Conservation (phyloP, 2,329 filamentous ascomycete species). For the Xylariaceae sp. region DNA sequence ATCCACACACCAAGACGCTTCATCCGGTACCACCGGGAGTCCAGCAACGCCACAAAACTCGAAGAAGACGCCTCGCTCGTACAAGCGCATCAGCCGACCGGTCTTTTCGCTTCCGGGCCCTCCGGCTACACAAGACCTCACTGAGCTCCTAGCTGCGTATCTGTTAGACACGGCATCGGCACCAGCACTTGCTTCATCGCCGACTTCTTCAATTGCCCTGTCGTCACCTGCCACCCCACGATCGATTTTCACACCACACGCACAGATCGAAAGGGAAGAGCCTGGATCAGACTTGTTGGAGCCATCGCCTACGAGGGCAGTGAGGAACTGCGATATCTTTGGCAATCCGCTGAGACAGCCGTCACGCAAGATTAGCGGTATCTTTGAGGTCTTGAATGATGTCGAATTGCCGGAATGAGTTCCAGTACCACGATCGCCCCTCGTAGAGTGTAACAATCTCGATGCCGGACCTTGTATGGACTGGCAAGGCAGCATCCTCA, state of each 20-base stretch:
- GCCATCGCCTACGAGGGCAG: conserved; percentile 16
- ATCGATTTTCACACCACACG: conserved; percentile 9
- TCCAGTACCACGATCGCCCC: too few relatives aligned
- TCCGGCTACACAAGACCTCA: conserved; percentile 17
- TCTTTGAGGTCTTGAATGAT: conserved; percentile 26
- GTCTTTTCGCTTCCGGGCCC: conserved; percentile 18
- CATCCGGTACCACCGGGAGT: background rate
- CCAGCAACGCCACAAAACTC: background rate
- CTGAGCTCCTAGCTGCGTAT: conserved; percentile 22
- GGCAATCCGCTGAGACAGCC: conserved; percentile 15
- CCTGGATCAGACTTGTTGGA: conserved; percentile 22
- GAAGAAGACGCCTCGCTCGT: conserved; percentile 23
- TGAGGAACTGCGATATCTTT: conserved; percentile 12
- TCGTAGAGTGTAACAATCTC: too few relatives aligned
- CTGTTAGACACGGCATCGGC: conserved; percentile 13
- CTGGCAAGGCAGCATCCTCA: too few relatives aligned
- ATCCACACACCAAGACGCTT: conserved; percentile 14
- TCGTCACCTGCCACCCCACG: conserved; percentile 19
- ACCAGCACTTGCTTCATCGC: conserved; percentile 8
- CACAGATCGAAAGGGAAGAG: conserved; percentile 10
- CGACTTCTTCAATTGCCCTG: conserved; percentile 8
- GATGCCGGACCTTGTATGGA: too few relatives aligned
- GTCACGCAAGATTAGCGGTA: conserved; percentile 25
- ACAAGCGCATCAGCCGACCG: conserved; percentile 27
- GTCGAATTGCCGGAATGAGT: background rate